Percentiles rank a stretch among this genome's conserved stretches.
Conservation (phyloP, 257 asterid genomes). For the Capsicum pubescens region DNA sequence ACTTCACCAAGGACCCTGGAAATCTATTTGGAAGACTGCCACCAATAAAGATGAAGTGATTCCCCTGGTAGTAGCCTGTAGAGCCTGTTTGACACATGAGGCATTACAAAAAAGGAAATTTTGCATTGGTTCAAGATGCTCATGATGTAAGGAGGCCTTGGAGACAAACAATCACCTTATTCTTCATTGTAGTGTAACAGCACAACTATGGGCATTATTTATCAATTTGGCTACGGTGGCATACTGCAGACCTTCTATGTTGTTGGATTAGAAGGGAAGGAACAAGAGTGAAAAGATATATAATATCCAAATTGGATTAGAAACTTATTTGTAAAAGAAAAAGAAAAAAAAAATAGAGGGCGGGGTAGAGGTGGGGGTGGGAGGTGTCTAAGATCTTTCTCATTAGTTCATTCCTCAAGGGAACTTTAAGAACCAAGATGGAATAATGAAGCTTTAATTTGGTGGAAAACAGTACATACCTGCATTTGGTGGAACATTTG, state of each 20-base stretch:
- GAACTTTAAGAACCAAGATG: no score
- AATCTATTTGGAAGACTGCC: neutral
- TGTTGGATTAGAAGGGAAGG: neutral
- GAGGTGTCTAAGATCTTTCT: no score
- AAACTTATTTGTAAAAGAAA: no score
- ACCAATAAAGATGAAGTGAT: constrained; percentile 1
- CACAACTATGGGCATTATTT: neutral
- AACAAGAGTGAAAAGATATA: neutral
- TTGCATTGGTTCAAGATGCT: neutral
- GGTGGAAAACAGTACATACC: neutral
- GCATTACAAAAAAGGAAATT: neutral
- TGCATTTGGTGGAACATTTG: neutral
- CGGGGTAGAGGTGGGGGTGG: no score
- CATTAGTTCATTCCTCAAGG: no score
- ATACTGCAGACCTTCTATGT: neutral
- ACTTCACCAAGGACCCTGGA: constrained; percentile 7
- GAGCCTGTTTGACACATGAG: neutral
- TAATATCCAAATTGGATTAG: no score
- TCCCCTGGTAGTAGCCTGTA: neutral
- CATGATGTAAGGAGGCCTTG: neutral
- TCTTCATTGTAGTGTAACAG: neutral
- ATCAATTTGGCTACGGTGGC: neutral
- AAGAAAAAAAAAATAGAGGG: no score
- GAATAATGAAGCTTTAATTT: neutral
- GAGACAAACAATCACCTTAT: neutral